Percentiles rank a stretch among this genome's conserved stretches.
These are phyloP conservation scores for Elongisporangium undulatum DNA, from an alignment of 352 stramenopile species.

Conservation along the genomic window DNA sequence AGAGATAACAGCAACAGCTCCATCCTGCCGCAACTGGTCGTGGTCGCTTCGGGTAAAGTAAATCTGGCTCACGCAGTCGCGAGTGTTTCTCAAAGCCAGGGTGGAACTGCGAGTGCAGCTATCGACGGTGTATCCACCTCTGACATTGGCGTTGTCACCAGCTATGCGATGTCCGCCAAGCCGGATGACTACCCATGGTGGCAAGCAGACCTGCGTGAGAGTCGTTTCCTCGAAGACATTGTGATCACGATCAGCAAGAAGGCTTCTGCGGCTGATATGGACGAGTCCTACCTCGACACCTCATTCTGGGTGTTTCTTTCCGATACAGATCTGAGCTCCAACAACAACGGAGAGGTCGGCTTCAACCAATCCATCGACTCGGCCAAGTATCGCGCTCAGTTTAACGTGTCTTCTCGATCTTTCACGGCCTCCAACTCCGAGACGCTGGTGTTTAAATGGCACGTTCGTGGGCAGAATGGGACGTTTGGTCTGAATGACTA, in stretches of 20 bases:
- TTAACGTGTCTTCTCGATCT: slow-evolving; percentile 31
- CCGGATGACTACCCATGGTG: slow-evolving; percentile 57
- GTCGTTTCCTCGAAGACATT: slow-evolving; percentile 42
- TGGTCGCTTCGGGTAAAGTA: slow-evolving; percentile 45
- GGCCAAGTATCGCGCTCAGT: slow-evolving; percentile 25
- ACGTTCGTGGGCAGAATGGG: slow-evolving; percentile 42
- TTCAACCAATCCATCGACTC: slow-evolving; percentile 21
- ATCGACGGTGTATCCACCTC: slow-evolving; percentile 34
- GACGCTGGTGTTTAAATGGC: slow-evolving; percentile 46
- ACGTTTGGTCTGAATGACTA: slow-evolving; percentile 34
- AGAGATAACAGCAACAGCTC: slow-evolving; percentile 32
- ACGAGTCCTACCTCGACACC: slow-evolving; percentile 20
- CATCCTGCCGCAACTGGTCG: slow-evolving; percentile 29
- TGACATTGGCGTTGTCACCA: slow-evolving; percentile 31
- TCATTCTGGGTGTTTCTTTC: slow-evolving; percentile 53
- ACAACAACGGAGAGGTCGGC: slow-evolving; percentile 26
- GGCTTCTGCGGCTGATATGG: slow-evolving; percentile 21
- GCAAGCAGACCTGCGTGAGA: slow-evolving; percentile 32
- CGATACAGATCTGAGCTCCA: slow-evolving; percentile 17
- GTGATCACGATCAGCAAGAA: slow-evolving; percentile 45
- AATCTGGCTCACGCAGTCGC: slow-evolving; percentile 33
- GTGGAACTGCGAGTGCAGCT: slow-evolving; percentile 42
- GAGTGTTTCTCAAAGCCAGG: slow-evolving; percentile 36
- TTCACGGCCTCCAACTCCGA: slow-evolving; percentile 38
- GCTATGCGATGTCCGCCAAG: slow-evolving; percentile 44